A percentile compares a stretch with the other conserved stretches of the same genome.
Conservation (phyloP, 2,329 filamentous ascomycete genomes). For the Xylaria arbuscula region DNA sequence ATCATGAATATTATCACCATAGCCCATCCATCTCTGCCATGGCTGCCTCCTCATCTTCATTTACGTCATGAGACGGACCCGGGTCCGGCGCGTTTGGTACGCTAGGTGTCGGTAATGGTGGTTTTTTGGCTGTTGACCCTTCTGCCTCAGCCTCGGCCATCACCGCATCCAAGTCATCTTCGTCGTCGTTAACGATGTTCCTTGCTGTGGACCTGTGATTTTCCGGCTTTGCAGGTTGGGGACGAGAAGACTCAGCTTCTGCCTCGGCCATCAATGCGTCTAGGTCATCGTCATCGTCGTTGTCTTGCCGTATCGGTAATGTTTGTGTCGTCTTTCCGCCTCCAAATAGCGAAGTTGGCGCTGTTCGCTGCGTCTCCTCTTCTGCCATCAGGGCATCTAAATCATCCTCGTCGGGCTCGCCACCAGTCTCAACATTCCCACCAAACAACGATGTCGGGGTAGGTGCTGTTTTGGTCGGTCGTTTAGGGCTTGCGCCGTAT, state of each 20-base stretch:
- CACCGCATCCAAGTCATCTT: constrained; percentile 39
- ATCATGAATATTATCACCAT: constrained; percentile 53
- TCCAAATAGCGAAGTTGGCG: constrained; percentile 37
- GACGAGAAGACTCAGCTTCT: constrained; percentile 19
- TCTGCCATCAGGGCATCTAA: constrained; percentile 66
- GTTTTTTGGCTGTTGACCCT: neutral
- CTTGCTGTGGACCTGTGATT: neutral
- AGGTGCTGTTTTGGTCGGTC: constrained; percentile 41
- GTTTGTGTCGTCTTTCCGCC: constrained; percentile 34
- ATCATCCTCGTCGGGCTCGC: constrained; percentile 55
- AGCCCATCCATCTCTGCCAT: constrained; percentile 61
- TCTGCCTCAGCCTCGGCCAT: constrained; percentile 39
- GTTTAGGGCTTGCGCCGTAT: constrained; percentile 64
- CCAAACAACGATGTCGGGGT: constrained; percentile 40
- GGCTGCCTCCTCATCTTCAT: constrained; percentile 38
- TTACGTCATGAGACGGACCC: neutral
- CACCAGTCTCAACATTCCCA: constrained; percentile 33
- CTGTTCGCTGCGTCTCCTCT: constrained; percentile 52
- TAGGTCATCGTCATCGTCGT: constrained; percentile 52
- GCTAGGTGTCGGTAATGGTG: neutral
- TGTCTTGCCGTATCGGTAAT: constrained; percentile 29
- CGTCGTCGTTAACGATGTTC: constrained; percentile 23
- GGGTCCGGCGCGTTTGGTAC: neutral
- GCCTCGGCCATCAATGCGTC: constrained; percentile 57
- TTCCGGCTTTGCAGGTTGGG: neutral